Base-by-base conservation (phyloP, 2,329 filamentous ascomycete species). In the Didymellaceae sp. region DNA sequence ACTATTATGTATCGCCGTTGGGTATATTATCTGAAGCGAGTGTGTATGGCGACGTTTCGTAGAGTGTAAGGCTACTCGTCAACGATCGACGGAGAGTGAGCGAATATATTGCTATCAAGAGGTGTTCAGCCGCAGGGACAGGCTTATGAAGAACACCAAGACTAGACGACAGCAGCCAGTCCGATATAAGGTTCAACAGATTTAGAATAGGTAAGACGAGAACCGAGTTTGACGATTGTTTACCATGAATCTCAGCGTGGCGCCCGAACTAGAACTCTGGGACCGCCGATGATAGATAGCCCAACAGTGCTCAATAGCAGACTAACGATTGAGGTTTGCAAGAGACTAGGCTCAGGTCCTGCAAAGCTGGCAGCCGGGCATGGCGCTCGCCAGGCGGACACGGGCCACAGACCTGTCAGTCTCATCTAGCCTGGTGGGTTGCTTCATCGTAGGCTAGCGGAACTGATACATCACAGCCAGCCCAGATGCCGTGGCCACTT, bases 201-300 rank as follows among this genome's bases (percentile, higher is more conserved):
- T 38, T 40, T 47, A 53, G 50, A 53, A 42, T 40, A 43, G 50
- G 38, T 35, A 53, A 53, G 50, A 48, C 22, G 44, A 48, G 33
- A 53, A 44, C 48, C 42, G 48, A 46, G 43, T 46, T 46, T 46
- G 39, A 52, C 25, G 30, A 47, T 10, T 20, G 22, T 48, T 28
- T 40, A 18, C 43, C 39, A 44, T 35, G 20, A 53, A 35, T 33
- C 40, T 34, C 42, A 46, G 38, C 42, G 50, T 53, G 44, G 50
- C 50, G 50, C 30, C 43, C 22, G 44, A 34, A 43, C 44, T 47
- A 53, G 40, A 48, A 16, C 33, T 21, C 33, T 28, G 28, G 50
- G 24, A 34, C 39, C 44, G 43, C 34, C 38, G 43, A 35, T 24
- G 25, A 43, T 6, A 43, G 44, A 40, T 47, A 44, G 39, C 44